A percentile compares a stretch with the other conserved stretches of the same genome.
Evolutionary conservation across 164 flowering plant genomes (phyloP).

Genomic region (Annona cherimola): DNA sequence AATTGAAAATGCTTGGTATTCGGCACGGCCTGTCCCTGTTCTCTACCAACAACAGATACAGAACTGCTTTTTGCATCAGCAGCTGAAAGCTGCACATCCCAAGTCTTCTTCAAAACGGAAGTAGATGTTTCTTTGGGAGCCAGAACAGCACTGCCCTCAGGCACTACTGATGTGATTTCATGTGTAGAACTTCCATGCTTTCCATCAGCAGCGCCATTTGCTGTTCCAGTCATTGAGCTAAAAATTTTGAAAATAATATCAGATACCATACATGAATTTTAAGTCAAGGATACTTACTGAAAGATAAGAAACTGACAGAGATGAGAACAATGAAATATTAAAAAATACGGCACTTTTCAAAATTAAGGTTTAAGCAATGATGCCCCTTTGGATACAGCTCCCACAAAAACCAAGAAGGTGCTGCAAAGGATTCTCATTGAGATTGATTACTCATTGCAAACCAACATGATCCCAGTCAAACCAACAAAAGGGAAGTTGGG

Average conservation of each 20-base stretch:
- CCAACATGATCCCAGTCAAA: not conserved
- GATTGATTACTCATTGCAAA: not conserved
- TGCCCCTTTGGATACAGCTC: not conserved
- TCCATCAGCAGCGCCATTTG: conserved; percentile 37
- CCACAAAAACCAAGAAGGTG: not conserved
- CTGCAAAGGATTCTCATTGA: not conserved
- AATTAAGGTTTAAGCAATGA: not conserved
- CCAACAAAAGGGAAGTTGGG: not conserved
- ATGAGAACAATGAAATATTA: not conserved
- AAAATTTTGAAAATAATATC: conserved; percentile 13
- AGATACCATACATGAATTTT: no score
- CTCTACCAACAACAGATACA: conserved; percentile 9
- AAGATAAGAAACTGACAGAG: not conserved
- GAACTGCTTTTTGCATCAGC: conserved; percentile 1
- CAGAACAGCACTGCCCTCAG: conserved; percentile 17
- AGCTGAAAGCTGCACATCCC: conserved; percentile 13
- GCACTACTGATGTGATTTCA: conserved; percentile 16
- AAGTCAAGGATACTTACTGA: not conserved
- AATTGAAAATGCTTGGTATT: conserved; percentile 1
- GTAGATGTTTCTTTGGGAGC: conserved; percentile 20
- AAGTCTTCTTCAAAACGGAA: conserved; percentile 13
- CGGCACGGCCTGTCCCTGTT: not conserved
- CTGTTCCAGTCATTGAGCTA: conserved; percentile 39
- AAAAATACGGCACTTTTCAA: not conserved
- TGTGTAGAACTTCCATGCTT: conserved; percentile 22